Percentiles rank a stretch among this genome's conserved stretches.
Evolutionary conservation across 2,329 filamentous ascomycete genomes (phyloP).

Genomic region (Colletotrichum shisoi): DNA sequence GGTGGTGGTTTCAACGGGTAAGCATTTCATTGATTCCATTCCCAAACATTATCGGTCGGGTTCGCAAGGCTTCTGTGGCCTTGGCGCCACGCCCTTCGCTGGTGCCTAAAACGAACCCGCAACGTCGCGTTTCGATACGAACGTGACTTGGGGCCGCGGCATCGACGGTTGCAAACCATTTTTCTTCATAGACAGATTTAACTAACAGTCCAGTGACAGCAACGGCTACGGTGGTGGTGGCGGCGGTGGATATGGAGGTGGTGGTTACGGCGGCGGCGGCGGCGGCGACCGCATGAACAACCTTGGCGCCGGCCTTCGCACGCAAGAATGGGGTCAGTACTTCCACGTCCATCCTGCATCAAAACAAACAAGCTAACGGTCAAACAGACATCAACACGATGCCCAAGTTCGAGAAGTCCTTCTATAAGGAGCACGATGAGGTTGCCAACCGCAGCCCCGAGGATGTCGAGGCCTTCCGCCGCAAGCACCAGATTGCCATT

Average conservation of each 20-base stretch:
- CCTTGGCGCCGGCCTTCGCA: constrained; percentile 86
- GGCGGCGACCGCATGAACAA: constrained; percentile 94
- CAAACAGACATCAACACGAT: constrained; percentile 73
- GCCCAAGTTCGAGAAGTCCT: constrained; percentile 98
- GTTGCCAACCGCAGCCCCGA: constrained; percentile 76
- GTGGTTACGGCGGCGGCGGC: constrained; percentile 55
- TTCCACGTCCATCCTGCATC: constrained; percentile 40
- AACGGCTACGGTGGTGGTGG: constrained; percentile 59
- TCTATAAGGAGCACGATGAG: constrained; percentile 93
- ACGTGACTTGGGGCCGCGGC: not conserved
- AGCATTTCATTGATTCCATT: constrained; percentile 47
- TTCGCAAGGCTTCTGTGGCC: constrained; percentile 27
- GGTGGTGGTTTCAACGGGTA: constrained; percentile 55
- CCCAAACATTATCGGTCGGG: constrained; percentile 42
- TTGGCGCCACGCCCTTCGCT: constrained; percentile 5
- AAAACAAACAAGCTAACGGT: constrained; percentile 41
- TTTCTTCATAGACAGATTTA: constrained; percentile 19
- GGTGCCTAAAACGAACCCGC: not conserved
- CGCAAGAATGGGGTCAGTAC: constrained; percentile 84
- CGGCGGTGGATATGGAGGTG: constrained; percentile 56
- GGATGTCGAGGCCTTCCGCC: constrained; percentile 89
- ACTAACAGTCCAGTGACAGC: constrained; percentile 58
- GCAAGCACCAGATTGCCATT: constrained; percentile 83
- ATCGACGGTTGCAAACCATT: constrained; percentile 23
- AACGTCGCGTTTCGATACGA: constrained; percentile 4